phyloP scores from a whole-genome alignment of 176 grass and related monocot genomes.

The Rhynchospora breviuscula region DNA sequence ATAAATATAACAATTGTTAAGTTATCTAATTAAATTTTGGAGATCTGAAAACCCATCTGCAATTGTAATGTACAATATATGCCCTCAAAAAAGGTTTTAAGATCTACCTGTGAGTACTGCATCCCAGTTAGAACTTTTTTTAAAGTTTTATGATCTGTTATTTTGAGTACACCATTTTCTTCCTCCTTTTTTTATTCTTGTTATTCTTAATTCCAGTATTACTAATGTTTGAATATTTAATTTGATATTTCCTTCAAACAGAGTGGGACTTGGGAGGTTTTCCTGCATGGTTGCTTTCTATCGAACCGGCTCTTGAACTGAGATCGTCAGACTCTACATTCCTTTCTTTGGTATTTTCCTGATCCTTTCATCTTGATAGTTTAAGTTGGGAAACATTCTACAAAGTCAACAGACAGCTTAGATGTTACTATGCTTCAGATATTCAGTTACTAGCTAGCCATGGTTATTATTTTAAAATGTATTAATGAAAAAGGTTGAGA shows the following conservation, averaged over 20 bases:
- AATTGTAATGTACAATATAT: too few species aligned
- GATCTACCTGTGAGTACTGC: background rate
- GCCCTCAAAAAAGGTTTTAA: background rate
- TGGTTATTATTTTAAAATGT: background rate
- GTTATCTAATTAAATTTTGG: too few species aligned
- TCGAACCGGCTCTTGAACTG: constrained; percentile 71
- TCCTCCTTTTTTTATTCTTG: background rate
- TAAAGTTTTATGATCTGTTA: too few species aligned
- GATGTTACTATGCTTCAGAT: background rate
- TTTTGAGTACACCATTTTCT: background rate
- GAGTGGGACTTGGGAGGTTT: constrained; percentile 98
- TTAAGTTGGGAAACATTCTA: background rate
- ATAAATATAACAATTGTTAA: too few species aligned
- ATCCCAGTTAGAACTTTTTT: too few species aligned
- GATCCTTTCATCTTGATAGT: background rate
- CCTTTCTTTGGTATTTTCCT: constrained; percentile 62
- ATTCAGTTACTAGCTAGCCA: background rate
- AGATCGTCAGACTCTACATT: constrained; percentile 78
- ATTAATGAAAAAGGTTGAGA: constrained; percentile 58
- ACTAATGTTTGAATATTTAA: constrained; percentile 6
- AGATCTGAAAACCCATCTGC: too few species aligned
- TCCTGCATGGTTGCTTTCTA: constrained; percentile 85
- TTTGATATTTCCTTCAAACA: constrained; percentile 23
- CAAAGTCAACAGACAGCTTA: background rate
- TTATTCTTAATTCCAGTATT: background rate